Evolutionary conservation across 805 yeast species (phyloP).

Genomic region (Candida jianshihensis): DNA sequence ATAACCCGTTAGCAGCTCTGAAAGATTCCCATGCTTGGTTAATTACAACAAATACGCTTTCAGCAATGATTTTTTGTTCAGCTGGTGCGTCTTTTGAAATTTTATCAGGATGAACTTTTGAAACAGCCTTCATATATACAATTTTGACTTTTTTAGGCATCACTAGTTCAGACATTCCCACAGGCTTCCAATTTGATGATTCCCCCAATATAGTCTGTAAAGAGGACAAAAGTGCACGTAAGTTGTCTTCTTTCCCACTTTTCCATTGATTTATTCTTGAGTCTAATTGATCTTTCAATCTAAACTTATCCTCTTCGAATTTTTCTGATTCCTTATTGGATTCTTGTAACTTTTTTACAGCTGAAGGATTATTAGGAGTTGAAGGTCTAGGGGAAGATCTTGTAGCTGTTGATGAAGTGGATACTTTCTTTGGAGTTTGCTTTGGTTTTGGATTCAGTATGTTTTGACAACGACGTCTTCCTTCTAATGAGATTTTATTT

Average conservation of each 20-base stretch:
- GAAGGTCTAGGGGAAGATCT: slow-evolving; percentile 12
- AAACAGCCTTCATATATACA: slow-evolving; percentile 81
- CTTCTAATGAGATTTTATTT: slow-evolving; percentile 62
- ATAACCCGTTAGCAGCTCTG: slow-evolving; percentile 48
- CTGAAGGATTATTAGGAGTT: slow-evolving; percentile 26
- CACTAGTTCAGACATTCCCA: slow-evolving; percentile 69
- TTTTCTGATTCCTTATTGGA: slow-evolving; percentile 38
- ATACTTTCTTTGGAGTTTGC: slow-evolving; percentile 8
- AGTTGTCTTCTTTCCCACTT: slow-evolving; percentile 68
- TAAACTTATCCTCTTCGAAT: slow-evolving; percentile 51
- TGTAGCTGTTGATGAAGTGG: slow-evolving; percentile 5
- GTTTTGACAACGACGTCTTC: slow-evolving; percentile 69
- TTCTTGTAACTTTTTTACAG: slow-evolving; percentile 44
- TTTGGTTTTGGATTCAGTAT: slow-evolving; percentile 50
- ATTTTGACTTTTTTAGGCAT: slow-evolving; percentile 86
- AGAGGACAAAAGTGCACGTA: slow-evolving; percentile 69
- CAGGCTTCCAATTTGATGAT: slow-evolving; percentile 56
- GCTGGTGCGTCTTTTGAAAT: slow-evolving; percentile 48
- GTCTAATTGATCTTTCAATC: slow-evolving; percentile 58
- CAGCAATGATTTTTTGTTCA: slow-evolving; percentile 79
- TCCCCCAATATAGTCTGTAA: slow-evolving; percentile 66
- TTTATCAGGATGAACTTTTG: slow-evolving; percentile 87
- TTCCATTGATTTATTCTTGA: slow-evolving; percentile 55
- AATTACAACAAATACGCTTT: slow-evolving; percentile 73
- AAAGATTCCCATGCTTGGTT: slow-evolving; percentile 89